Base-by-base conservation (phyloP, 495 filamentous ascomycete genomes). In the Neurospora sp. region DNA sequence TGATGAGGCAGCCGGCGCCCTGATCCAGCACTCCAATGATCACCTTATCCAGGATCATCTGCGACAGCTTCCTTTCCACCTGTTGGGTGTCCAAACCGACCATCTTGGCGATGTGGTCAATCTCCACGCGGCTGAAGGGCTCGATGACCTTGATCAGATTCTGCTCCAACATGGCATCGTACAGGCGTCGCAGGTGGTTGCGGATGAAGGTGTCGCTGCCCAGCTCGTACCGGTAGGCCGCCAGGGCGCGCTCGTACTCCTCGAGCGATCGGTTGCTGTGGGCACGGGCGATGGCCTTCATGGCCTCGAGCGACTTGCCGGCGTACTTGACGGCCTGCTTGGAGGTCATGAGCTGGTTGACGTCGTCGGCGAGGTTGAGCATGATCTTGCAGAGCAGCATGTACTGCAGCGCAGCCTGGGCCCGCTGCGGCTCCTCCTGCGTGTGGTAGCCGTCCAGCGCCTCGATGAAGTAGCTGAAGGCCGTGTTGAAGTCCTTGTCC, bases 321-420 rank as follows among this genome's bases (percentile, higher is more conserved):
- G 95, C 94, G 82, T 98, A 98, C 83, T 96, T 96, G 78, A 94
- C 88, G 39, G 96, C 96, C 81, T 97, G 93, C 87, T 99, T 99
- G 66, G 92, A 94, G 19, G 91, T 90, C 89, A 98, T 92, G 71
- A 99, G 86, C 78, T 90, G 88, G 83, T 94, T 94, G 79, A 99
- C 95, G 83, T 99, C 96, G 85, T 98, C 94, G 75, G 89, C 93
- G 39, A 95, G 84, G 84, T 99, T 99, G 75, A 98, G 87, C 96
- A 99, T 98, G 85, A 99, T 96, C 87, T 98, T 98, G 88, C 96
- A 98, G 38, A 99, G 90, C 40, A 99, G 87, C 96, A 99, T 98
- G 88, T 99, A 99, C 84, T 99, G 97, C 75, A 99, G 85, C 36
- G 96, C 92, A 10, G 94, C 91, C 10, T 94, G 95, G 6, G 96